These are phyloP conservation scores for Zanthoxylum bungeanum DNA, from an alignment of 345 rosid genomes.

Conservation along the genomic window DNA sequence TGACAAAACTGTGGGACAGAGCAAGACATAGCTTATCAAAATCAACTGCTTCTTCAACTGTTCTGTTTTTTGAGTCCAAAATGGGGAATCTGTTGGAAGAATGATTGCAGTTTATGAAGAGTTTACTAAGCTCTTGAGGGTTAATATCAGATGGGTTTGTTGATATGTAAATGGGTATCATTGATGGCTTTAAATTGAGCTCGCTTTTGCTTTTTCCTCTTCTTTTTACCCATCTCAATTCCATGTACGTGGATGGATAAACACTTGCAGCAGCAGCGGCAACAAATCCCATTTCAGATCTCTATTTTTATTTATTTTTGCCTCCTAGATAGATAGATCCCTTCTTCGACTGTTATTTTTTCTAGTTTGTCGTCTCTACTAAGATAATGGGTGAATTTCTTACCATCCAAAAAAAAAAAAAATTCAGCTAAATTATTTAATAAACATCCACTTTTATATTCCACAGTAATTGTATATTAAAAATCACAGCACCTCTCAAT, in stretches of 20 bases:
- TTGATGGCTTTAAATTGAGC: conserved; percentile 17
- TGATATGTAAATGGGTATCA: conserved; percentile 59
- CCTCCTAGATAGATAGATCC: no score
- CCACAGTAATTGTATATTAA: no score
- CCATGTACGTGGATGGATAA: conserved; percentile 35
- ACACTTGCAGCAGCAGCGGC: conserved; percentile 5
- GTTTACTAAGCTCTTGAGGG: conserved; percentile 38
- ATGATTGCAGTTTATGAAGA: conserved; percentile 58
- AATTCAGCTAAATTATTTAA: no score
- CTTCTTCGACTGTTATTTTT: neutral
- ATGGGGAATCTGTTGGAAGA: conserved; percentile 59
- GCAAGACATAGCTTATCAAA: conserved; percentile 62
- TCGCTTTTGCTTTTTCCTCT: conserved; percentile 18
- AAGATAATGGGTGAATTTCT: neutral
- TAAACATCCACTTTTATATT: neutral
- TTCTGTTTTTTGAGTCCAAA: conserved; percentile 22
- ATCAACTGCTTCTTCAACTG: conserved; percentile 29
- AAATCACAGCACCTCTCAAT: neutral
- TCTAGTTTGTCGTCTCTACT: neutral
- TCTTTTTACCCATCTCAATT: conserved; percentile 46
- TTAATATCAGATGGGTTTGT: conserved; percentile 50
- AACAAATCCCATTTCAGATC: neutral
- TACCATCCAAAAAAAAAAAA: no score
- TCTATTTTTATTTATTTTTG: no score
- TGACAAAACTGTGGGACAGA: conserved; percentile 52